phyloP scores from a whole-genome alignment of 1,284 basidiomycete genomes.

The Moesziomyces antarcticus region DNA sequence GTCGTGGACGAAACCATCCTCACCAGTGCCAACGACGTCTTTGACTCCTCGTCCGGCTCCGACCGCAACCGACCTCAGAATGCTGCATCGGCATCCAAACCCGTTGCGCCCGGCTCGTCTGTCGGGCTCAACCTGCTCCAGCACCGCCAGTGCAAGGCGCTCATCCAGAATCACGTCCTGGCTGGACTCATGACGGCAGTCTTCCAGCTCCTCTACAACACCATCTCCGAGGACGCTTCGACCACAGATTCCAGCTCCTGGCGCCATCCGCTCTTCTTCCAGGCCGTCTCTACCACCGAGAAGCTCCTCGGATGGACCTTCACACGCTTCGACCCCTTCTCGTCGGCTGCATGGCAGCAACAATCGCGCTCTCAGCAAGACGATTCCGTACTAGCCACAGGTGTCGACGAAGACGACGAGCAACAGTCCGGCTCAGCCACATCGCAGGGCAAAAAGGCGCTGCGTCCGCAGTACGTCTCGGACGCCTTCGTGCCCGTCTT shows the following conservation, averaged over 20 bases:
- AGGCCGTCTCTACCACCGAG: constrained; percentile 46
- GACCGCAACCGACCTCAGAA: constrained; percentile 22
- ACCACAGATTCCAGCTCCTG: constrained; percentile 12
- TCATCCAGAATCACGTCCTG: constrained; percentile 49
- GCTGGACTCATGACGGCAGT: constrained; percentile 44
- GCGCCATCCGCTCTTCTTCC: constrained; percentile 37
- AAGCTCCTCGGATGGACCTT: constrained; percentile 56
- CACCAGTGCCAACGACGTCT: constrained; percentile 41
- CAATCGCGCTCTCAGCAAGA: constrained; percentile 28
- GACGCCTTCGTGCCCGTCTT: constrained; percentile 34
- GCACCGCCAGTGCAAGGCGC: constrained; percentile 56
- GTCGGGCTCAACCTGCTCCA: constrained; percentile 52
- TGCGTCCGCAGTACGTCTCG: constrained; percentile 26
- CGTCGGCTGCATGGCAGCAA: constrained; percentile 39
- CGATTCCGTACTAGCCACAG: constrained; percentile 17
- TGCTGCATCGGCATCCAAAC: constrained; percentile 20
- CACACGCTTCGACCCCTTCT: constrained; percentile 46
- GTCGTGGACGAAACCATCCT: constrained; percentile 48
- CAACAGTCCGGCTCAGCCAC: constrained; percentile 6
- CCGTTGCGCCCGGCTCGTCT: constrained; percentile 31
- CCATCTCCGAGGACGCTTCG: constrained; percentile 31
- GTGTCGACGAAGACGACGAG: constrained; percentile 37
- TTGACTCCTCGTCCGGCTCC: constrained; percentile 19
- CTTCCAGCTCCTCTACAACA: constrained; percentile 48
- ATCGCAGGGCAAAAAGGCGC: constrained; percentile 11